Percentiles rank a stretch among this genome's conserved stretches.
Conservation (phyloP, 192 early-diverging fungal species). For the Rhizophlyctis rosea region DNA sequence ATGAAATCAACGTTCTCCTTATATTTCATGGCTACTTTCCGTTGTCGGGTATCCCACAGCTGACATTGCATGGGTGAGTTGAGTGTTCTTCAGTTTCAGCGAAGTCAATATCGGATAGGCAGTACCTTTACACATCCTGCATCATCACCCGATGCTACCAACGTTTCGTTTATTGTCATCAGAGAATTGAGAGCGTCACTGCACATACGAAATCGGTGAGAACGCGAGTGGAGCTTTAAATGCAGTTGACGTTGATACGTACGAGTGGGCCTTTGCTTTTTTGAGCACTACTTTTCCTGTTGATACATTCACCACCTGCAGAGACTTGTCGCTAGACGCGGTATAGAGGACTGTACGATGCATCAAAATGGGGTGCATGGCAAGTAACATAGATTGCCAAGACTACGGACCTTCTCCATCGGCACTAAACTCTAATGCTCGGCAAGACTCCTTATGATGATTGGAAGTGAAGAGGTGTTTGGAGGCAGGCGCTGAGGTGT, state of each 20-base stretch:
- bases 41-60: conserved; percentile 88
- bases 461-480: conserved; percentile 40
- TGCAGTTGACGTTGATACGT: conserved; percentile 20
- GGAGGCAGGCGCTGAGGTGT: conserved; percentile 1
- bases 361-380: not conserved
- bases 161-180: conserved; percentile 63
- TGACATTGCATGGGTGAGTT: conserved; percentile 20
- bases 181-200: conserved; percentile 82
- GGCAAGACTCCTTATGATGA: conserved; percentile 81
- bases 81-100: not conserved
- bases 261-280: conserved; percentile 83
- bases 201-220: not conserved
- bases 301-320: conserved; percentile 72
- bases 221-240: conserved; percentile 4
- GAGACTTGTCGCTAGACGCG: conserved; percentile 81
- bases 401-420: conserved; percentile 63
- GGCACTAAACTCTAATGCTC: conserved; percentile 74
- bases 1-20: conserved; percentile 91
- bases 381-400: not conserved
- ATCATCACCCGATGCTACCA: conserved; percentile 93
- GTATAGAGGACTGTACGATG: conserved; percentile 60
- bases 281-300: conserved; percentile 70
- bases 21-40: conserved; percentile 73
- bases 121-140: conserved; percentile 76
- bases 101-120: conserved; percentile 11